Conservation (phyloP, 768 basidiomycete genomes). For the Boletus speciosus region DNA sequence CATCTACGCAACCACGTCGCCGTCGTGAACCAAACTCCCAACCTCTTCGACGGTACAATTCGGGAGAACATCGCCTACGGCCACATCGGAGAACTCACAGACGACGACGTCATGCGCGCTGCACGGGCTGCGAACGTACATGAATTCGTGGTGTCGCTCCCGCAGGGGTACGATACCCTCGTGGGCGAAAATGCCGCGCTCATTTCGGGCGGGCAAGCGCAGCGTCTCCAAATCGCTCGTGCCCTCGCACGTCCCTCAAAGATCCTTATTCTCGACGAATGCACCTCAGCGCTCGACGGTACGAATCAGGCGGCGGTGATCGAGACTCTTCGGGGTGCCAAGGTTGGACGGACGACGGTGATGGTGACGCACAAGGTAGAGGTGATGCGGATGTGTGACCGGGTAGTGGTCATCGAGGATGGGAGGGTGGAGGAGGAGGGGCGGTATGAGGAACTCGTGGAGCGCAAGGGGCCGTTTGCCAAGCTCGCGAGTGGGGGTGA, state of each 20-base stretch:
- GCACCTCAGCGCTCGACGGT: slow-evolving; percentile 87
- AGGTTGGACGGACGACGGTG: slow-evolving; percentile 74
- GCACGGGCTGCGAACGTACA: slow-evolving; percentile 80
- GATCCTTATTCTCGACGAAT: slow-evolving; percentile 88
- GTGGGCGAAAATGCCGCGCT: slow-evolving; percentile 91
- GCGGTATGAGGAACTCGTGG: slow-evolving; percentile 66
- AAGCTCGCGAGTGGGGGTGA: slow-evolving; percentile 77
- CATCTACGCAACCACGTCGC: slow-evolving; percentile 83
- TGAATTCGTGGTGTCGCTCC: slow-evolving; percentile 77
- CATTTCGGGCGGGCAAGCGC: slow-evolving; percentile 93
- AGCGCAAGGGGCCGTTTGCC: slow-evolving; percentile 67
- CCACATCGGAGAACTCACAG: slow-evolving; percentile 45
- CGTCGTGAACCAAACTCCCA: slow-evolving; percentile 84
- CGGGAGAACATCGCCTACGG: slow-evolving; percentile 85
- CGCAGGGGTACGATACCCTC: slow-evolving; percentile 81
- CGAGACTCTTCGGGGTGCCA: slow-evolving; percentile 64
- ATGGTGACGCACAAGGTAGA: slow-evolving; percentile 92
- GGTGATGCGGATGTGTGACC: slow-evolving; percentile 90
- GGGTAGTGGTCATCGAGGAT: slow-evolving; percentile 76
- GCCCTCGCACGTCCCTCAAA: slow-evolving; percentile 74
- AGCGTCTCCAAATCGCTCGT: slow-evolving; percentile 87
- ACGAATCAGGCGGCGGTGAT: slow-evolving; percentile 82
- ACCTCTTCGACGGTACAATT: slow-evolving; percentile 86
- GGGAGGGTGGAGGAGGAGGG: slow-evolving; percentile 80
- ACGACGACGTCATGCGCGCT: slow-evolving; percentile 61